Percentiles rank a stretch among this genome's conserved stretches.
These are phyloP conservation scores for Auriculariales sp. DNA, from an alignment of 768 basidiomycete genomes.

Conservation along the genomic window DNA sequence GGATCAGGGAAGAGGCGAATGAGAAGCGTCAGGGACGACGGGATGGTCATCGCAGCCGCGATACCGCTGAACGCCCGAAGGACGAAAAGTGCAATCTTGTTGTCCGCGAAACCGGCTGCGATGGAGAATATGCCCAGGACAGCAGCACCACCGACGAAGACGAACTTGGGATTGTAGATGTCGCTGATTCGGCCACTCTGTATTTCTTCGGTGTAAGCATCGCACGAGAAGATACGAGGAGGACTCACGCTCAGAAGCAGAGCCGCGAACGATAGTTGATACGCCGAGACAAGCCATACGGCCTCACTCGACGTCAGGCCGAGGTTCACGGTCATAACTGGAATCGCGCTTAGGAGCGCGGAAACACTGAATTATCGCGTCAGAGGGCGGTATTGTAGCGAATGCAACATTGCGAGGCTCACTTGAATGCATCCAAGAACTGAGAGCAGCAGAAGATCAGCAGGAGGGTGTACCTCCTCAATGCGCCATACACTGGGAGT, in stretches of 20 bases:
- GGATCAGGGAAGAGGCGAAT: slow-evolving; percentile 36
- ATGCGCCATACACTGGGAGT: not conserved
- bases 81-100: slow-evolving; percentile 33
- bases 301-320: slow-evolving; percentile 13
- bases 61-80: slow-evolving; percentile 28
- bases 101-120: slow-evolving; percentile 28
- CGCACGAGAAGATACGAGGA: no score
- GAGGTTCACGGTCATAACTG: slow-evolving; percentile 2
- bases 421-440: slow-evolving; percentile 29
- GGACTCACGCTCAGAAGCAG: slow-evolving; percentile 22
- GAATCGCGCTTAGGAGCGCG: not conserved
- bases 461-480: slow-evolving; percentile 18
- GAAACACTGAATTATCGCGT: slow-evolving; percentile 1
- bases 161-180: slow-evolving; percentile 2
- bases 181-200: not conserved
- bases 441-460: slow-evolving; percentile 25
- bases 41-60: slow-evolving; percentile 34
- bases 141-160: slow-evolving; percentile 27
- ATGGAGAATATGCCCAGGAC: slow-evolving; percentile 29
- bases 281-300: slow-evolving; percentile 29
- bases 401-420: slow-evolving; percentile 16
- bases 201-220: no score
- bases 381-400: slow-evolving; percentile 23
- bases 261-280: slow-evolving; percentile 27
- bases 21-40: slow-evolving; percentile 33